Percentiles rank a stretch among this genome's conserved stretches.
These are phyloP conservation scores for Stephanodiscus minutulus DNA, from an alignment of 108 stramenopile genomes.

Conservation along the genomic window DNA sequence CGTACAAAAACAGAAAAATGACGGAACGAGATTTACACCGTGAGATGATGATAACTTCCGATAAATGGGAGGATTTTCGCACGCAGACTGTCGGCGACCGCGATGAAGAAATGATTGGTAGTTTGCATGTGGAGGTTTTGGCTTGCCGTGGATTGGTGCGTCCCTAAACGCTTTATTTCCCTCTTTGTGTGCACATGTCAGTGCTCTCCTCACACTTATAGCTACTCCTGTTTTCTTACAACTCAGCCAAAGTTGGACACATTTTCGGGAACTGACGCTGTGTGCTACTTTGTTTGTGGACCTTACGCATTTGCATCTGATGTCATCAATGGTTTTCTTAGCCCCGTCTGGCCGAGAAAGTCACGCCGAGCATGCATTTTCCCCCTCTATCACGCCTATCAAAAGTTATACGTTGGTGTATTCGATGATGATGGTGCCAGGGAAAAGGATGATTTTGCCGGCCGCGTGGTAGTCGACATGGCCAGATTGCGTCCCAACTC, in stretches of 20 bases:
- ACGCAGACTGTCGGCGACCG: constrained; percentile 35
- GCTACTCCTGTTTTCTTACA: neutral
- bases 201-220: neutral
- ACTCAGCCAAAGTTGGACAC: constrained; percentile 57
- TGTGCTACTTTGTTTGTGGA: constrained; percentile 71
- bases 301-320: constrained; percentile 76
- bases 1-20: constrained; percentile 72
- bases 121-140: constrained; percentile 62
- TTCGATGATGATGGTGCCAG: constrained; percentile 71
- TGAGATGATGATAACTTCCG: constrained; percentile 55
- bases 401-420: constrained; percentile 61
- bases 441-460: constrained; percentile 73
- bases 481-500: constrained; percentile 57
- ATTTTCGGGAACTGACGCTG: constrained; percentile 62
- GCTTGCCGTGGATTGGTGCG: constrained; percentile 58
- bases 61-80: constrained; percentile 51
- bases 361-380: constrained; percentile 70
- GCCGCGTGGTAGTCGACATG: constrained; percentile 64
- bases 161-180: neutral
- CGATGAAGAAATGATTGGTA: constrained; percentile 57
- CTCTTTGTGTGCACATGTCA: no score
- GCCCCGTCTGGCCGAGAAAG: constrained; percentile 69
- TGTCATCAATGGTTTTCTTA: constrained; percentile 53
- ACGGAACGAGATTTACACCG: constrained; percentile 53
- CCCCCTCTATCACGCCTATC: constrained; percentile 68